Base-by-base conservation (phyloP, 768 basidiomycete genomes). In the Sarcodon sp. region DNA sequence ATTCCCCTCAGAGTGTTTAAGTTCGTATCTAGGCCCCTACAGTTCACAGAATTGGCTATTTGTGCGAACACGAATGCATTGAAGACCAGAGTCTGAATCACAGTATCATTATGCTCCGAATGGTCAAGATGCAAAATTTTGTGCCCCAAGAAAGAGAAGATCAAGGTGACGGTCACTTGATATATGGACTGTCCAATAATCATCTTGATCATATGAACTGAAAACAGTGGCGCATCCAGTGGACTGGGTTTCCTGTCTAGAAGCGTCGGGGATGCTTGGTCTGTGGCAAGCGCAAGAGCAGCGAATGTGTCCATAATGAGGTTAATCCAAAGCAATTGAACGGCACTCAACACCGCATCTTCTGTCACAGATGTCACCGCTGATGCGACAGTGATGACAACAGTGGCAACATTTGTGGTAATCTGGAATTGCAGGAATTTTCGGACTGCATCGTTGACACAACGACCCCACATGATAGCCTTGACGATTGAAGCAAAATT, bases 401-500 rank as follows among this genome's bases (percentile, higher is more conserved):
- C 71, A 48, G 73, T 73, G 47, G 69, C 67, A 52, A 75, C 66
- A 65, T 75, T 75, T 63, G 74, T 71, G 10, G 66, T 66, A 51
- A 89, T 73, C 65, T 91, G 91, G 74, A 96, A 96, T 68, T 97
- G 94, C 50, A 99, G 61, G 69, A 75, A 75, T 61, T 75, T 75
- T 51, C 64, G 61, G 53, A 75, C 72, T 11, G 71, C 67, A 58
- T 75, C 73, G 59, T 74, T 75, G 56, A 75, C 73, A 54, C 70
- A 15, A 6, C 43, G 43, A 15, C 43, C 43, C 43, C 43, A 44
- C 43, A 44, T 44, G 43, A 72, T 70, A 44, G 73, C 73, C 7
- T 64, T 61, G 50, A 73, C 71, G 54, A 75, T 69, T 34, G 66
- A 68, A 15, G 69, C 59, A 57, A 75, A 75, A 57, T 68, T 68